Conservation (phyloP, 202 grass and related monocot genomes). For the Setaria italica region DNA sequence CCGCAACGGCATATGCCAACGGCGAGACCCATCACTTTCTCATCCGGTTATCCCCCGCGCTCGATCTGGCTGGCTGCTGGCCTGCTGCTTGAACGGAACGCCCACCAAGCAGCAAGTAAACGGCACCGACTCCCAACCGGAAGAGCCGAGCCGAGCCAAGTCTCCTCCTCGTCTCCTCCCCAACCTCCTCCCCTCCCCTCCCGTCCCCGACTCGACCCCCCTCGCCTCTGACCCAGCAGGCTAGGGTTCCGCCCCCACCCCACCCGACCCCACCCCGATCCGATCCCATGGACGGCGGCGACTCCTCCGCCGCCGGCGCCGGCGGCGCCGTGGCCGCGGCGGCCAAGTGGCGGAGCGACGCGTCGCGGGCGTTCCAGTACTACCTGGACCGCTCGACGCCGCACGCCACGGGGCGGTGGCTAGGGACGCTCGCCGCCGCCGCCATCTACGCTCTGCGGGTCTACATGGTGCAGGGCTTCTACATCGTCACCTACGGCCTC, state of each 20-base stretch:
- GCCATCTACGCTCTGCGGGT: conserved; percentile 73
- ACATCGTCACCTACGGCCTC: conserved; percentile 78
- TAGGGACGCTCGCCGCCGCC: conserved; percentile 68
- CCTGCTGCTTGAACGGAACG: not conserved
- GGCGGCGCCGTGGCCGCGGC: conserved; percentile 39
- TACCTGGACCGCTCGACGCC: conserved; percentile 92
- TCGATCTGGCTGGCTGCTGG: not conserved
- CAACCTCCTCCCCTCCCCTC: not conserved
- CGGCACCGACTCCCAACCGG: conserved; percentile 25
- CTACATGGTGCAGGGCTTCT: conserved; percentile 81
- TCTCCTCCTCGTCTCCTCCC: not conserved
- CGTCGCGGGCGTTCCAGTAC: conserved; percentile 76
- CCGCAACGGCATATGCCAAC: not conserved
- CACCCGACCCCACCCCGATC: not conserved
- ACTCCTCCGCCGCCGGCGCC: conserved; percentile 41
- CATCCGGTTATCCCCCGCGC: not conserved
- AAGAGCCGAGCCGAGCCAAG: conserved; percentile 29
- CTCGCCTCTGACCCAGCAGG: not conserved
- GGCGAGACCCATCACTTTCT: not conserved
- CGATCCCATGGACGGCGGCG: conserved; percentile 61
- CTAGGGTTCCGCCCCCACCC: conserved; percentile 12
- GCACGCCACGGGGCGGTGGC: conserved; percentile 74
- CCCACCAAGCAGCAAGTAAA: conserved; percentile 23
- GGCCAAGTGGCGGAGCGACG: conserved; percentile 72
- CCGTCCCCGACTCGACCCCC: not conserved